Percentiles rank a stretch among this genome's conserved stretches.
Evolutionary conservation across 306 rosid species (phyloP).

Genomic region (Cotoneaster glaucophyllus): DNA sequence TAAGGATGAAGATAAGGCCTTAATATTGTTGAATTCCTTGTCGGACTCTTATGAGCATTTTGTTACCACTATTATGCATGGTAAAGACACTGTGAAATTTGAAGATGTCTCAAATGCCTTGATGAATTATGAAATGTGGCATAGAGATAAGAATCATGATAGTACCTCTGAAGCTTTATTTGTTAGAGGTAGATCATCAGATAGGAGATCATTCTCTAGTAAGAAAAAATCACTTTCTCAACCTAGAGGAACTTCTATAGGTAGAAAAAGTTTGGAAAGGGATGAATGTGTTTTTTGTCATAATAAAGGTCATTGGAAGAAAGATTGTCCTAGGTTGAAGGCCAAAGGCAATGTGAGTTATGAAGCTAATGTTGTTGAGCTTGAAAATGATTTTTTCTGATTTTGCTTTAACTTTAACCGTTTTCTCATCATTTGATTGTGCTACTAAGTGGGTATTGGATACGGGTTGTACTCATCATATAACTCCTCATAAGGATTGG

Average conservation of each 20-base stretch:
- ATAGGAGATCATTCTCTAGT: background rate
- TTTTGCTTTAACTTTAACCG: no score
- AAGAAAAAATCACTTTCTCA: background rate
- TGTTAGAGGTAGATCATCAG: background rate
- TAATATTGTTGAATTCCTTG: background rate
- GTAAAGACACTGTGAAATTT: background rate
- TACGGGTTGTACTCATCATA: background rate
- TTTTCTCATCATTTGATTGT: no score
- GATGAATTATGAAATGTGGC: background rate
- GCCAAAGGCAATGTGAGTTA: background rate
- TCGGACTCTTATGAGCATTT: background rate
- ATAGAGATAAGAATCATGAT: background rate
- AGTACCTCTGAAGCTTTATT: background rate
- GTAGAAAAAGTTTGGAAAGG: background rate
- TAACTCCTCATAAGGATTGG: background rate
- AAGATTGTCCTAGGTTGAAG: background rate
- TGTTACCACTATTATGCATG: background rate
- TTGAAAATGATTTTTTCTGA: background rate
- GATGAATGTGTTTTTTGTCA: no score
- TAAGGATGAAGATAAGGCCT: no score
- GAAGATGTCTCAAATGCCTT: background rate
- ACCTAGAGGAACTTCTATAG: background rate
- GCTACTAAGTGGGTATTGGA: background rate
- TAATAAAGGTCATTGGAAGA: no score
- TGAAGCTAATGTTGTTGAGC: constrained; percentile 31